Evolutionary conservation across 768 basidiomycete species (phyloP), one percentile per base, ranked within the genome.

Genomic region (Tricholoma sp.): DNA sequence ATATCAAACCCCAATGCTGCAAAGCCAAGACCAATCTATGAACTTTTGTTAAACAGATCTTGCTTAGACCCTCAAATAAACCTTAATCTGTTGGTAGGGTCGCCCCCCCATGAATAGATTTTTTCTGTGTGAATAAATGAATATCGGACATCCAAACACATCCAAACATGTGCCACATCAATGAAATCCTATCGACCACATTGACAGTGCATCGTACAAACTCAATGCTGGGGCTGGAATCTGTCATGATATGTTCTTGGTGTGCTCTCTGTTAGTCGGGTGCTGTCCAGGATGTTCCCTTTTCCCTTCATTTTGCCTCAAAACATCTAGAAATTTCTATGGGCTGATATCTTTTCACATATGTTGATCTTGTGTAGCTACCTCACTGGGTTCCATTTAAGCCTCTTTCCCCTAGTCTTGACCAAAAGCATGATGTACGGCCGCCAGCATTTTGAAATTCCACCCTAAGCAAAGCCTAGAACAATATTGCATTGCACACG

Each of bases 51-150:
- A 48, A 15, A 13, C 13, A 7, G 15, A 48, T 48, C 45, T 48
- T 24, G 20, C 45, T 48, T 48, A 48, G 45, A 48, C 45, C 45
- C 45, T 6, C 15, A 29, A 48, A 48, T 48, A 48, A 29, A 48
- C 29, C 45, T 48, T 31, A 48, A 48, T 48, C 45, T 48, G 45
- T 48, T 48, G 45, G 45, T 48, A 48, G 28, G 45, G 45, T 48
- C 6, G 29, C 29, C 45, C 13, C 45, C 29, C 29, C 45, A 48
- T 48, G 45, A 48, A 48, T 48, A 48, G 29, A 48, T 13, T 48
- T 48, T 48, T 48, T 48, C 45, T 29, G 45, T 15, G 15, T 15
- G 45, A 48, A 48, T 48, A 48, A 48, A 48, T 29, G 31, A 28
- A 48, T 24, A 47, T 28, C 28, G 45, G 28, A 47, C 13, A 13